Evolutionary conservation across 768 basidiomycete genomes (phyloP).

Genomic region (Cantharellus anzutake): DNA sequence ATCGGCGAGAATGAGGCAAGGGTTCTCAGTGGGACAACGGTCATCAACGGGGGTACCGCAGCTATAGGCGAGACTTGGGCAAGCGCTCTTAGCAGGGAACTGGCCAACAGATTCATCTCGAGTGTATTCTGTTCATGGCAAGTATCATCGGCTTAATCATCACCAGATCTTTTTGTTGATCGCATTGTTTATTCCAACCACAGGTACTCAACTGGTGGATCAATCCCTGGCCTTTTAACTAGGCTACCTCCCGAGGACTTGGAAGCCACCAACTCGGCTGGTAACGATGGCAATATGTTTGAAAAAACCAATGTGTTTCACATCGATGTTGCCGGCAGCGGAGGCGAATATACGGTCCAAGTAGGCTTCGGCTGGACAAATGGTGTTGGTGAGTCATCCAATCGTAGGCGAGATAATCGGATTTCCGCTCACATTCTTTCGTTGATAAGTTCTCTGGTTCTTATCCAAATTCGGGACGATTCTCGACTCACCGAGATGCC

Average conservation of each 20-base stretch:
- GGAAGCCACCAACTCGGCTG: conserved; percentile 31
- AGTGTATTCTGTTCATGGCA: conserved; percentile 83
- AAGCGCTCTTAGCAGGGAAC: conserved; percentile 38
- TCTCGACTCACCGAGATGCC: background rate
- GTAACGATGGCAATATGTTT: conserved; percentile 39
- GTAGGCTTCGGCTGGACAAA: conserved; percentile 86
- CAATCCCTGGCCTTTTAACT: conserved; percentile 48
- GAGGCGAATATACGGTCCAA: conserved; percentile 19
- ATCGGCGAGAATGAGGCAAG: background rate
- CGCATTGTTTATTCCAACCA: background rate
- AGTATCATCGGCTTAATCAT: conserved; percentile 12
- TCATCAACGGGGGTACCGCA: conserved; percentile 51
- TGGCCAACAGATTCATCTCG: conserved; percentile 71
- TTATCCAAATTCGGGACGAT: background rate
- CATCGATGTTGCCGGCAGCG: conserved; percentile 57
- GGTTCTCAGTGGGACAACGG: conserved; percentile 16
- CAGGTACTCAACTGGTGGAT: conserved; percentile 79
- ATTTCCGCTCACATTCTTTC: too few species aligned
- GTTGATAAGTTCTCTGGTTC: background rate
- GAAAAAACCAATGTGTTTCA: conserved; percentile 73
- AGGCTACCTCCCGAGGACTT: conserved; percentile 50
- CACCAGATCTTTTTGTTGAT: background rate
- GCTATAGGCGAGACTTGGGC: conserved; percentile 45
- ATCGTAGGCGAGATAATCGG: too few species aligned
- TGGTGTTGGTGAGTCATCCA: conserved; percentile 23